Evolutionary conservation across 202 grass and related monocot genomes (phyloP), one percentile per base, ranked within the genome.

Genomic region (Elaeis oleifera): DNA sequence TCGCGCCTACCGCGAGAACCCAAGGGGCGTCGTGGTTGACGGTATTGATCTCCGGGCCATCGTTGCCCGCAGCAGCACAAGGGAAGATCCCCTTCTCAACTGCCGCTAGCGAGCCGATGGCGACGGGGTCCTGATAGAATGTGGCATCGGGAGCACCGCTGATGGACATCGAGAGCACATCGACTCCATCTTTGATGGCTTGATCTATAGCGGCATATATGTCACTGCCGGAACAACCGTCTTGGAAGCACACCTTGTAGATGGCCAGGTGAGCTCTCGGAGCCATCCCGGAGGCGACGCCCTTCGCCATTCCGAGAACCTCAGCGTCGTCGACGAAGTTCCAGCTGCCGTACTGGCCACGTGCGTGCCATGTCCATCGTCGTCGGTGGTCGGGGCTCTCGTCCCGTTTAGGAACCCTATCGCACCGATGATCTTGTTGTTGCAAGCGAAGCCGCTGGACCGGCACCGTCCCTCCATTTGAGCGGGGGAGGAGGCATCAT

Each of bases 401-500:
- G 1, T 28, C 23, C 22, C 24, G 0, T 17, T 1, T 17, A 1
- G 26, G 16, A 28, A 27, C 25, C 23, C 15, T 13, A 56, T 28
- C 3, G 57, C 57, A 4, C 57, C 57, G 16, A 59, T 31, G 24
- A 59, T 24, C 57, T 59, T 59, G 16, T 59, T 59, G 57, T 29
- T 59, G 57, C 57, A 59, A 24, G 24, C 5, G 4, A 27, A 11
- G 16, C 26, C 17, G 57, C 24, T 18, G 24, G 24, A 28, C 16
- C 14, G 11, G 24, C 15, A 59, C 16, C 14, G 5, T 6, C 57
- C 9, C 26, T 59, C 22, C 22, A 31, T 16, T 31, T 59, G 11
- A 24, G 23, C 57, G 57, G 57, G 18, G 57, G 57, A 24, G 57
- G 57, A 15, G 57, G 57, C 57, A 59, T 59, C 57, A 13, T 24